Base-by-base conservation (phyloP, 441 rosid species). In the Erodium texanum region DNA sequence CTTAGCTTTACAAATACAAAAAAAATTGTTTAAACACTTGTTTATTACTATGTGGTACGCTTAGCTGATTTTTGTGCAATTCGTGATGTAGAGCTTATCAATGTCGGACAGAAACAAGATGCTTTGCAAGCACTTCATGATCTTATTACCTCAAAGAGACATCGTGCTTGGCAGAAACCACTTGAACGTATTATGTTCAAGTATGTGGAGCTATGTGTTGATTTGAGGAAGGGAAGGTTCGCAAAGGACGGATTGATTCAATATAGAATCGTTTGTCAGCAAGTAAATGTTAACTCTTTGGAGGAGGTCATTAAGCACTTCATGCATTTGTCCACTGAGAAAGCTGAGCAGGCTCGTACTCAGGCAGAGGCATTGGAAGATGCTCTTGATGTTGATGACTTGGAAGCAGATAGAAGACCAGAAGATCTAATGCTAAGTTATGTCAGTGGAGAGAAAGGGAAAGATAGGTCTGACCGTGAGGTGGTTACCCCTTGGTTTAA, bases 401-500 rank as follows among this genome's bases (percentile, higher is more conserved):
- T 95, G 41, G 99, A 95, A 76, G 99, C 98, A 0, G 99, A 92
- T 80, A 85, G 87, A 66, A 90, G 96, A 69, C 98, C 99, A 2
- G 98, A 92, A 72, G 99, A 92, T 83, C 77, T 95, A 70, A 92
- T 92, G 96, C 87, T 95, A 19, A 95, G 99, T 74, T 90, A 92
- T 74, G 98, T 95, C 75, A 90, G 99, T 72, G 98, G 98, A 68
- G 99, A 95, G 80, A 95, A 92, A 74, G 99, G 97, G 34, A 95
- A 95, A 80, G 98, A 92, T 41, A 89, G 99, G 83, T 95, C 98
- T 70, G 99, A 92, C 73, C 86, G 96, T 3, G 98, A 95, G 69
- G 86, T 92, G 64, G 99, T 95, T 71, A 95, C 98, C n/a, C 99
- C 98, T 2, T 95, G 99, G 98, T 95, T 95, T 83, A 95, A 95